These are phyloP conservation scores for Melampsora abietis-canadensis DNA, from an alignment of 1,284 basidiomycete genomes.

Conservation along the genomic window DNA sequence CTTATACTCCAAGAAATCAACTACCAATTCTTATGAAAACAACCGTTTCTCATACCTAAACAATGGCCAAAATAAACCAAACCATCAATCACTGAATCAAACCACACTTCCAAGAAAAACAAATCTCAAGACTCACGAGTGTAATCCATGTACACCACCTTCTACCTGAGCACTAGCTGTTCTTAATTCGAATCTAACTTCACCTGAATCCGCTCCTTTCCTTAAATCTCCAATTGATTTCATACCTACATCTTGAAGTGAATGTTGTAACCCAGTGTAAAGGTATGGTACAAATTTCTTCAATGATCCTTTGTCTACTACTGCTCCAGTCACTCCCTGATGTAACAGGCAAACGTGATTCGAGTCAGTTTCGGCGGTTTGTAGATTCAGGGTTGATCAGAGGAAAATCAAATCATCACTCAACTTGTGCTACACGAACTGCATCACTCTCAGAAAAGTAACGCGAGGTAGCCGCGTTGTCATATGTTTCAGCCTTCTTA, in stretches of 20 bases:
- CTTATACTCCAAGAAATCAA: not conserved
- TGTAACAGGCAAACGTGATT: not conserved
- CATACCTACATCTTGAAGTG: constrained; percentile 89
- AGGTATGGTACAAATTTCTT: constrained; percentile 84
- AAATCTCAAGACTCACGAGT: constrained; percentile 62
- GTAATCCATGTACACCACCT: constrained; percentile 88
- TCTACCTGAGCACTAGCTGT: constrained; percentile 94
- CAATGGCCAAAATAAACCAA: not conserved
- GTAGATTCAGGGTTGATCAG: not conserved
- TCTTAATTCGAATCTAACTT: constrained; percentile 85
- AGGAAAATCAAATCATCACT: no score
- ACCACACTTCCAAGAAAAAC: not conserved
- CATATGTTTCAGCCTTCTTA: constrained; percentile 57
- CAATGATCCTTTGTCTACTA: constrained; percentile 93
- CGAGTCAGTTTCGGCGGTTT: not conserved
- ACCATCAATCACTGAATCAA: not conserved
- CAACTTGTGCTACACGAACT: constrained; percentile 84
- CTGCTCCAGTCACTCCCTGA: constrained; percentile 85
- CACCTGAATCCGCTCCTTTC: constrained; percentile 63
- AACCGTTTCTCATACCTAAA: constrained; percentile 41
- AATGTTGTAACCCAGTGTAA: constrained; percentile 88
- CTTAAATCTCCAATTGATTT: constrained; percentile 65
- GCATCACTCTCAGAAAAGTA: constrained; percentile 95
- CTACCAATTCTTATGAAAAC: constrained; percentile 26
- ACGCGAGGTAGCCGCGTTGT: constrained; percentile 92